Conservation (phyloP, 1,284 basidiomycete genomes). For the Tilletia caries region DNA sequence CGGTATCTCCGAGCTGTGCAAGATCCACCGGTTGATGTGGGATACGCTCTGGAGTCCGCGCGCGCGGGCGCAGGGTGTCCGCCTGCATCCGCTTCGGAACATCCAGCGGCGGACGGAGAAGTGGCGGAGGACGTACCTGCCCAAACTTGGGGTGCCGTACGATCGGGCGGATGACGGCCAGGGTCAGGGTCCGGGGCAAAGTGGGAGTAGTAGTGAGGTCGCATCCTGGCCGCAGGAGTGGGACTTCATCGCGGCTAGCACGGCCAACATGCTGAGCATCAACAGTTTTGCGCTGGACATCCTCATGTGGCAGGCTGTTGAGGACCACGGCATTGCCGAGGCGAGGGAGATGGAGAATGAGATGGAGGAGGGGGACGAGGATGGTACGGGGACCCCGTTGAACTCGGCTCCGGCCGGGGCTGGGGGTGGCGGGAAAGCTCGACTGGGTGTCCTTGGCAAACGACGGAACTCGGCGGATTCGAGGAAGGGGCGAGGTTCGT, state of each 20-base stretch:
- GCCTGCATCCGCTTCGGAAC: constrained; percentile 63
- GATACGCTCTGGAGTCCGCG: constrained; percentile 72
- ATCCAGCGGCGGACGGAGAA: constrained; percentile 65
- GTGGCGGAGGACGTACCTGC: constrained; percentile 74
- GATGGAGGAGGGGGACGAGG: background rate
- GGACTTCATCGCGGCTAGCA: constrained; percentile 81
- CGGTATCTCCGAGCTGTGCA: constrained; percentile 65
- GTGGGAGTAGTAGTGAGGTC: no score
- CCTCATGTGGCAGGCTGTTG: constrained; percentile 58
- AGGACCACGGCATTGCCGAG: constrained; percentile 69
- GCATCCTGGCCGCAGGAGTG: constrained; percentile 69
- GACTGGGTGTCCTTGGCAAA: background rate
- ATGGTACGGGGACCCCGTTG: constrained; percentile 42
- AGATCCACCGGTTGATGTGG: constrained; percentile 73
- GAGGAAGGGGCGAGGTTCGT: background rate
- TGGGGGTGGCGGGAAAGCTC: background rate
- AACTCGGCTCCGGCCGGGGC: background rate
- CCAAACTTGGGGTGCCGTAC: constrained; percentile 72
- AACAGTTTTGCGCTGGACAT: constrained; percentile 83
- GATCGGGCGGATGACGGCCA: background rate
- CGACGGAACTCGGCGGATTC: background rate
- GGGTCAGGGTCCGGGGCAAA: constrained; percentile 27
- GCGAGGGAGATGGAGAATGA: constrained; percentile 58
- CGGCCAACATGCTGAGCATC: constrained; percentile 75
- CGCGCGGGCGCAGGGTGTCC: constrained; percentile 71